These are phyloP conservation scores for Hyaloperonospora arabidopsidis DNA, from an alignment of 352 stramenopile species.

Conservation along the genomic window DNA sequence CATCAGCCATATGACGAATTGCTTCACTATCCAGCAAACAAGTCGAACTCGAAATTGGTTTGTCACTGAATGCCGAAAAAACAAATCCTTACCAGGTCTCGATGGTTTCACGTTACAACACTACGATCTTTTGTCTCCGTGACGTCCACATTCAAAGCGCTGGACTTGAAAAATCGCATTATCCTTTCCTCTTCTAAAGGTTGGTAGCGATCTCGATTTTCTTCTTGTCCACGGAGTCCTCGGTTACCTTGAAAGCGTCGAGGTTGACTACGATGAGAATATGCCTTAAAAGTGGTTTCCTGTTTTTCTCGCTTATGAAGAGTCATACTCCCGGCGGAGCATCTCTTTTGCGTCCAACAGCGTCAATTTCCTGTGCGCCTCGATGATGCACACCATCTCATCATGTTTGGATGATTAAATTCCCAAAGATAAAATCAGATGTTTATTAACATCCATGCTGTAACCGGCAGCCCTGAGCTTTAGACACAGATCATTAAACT, in stretches of 20 bases:
- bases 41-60: neutral
- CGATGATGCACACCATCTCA: neutral
- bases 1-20: neutral
- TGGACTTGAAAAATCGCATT: neutral
- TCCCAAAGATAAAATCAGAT: neutral
- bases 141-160: neutral
- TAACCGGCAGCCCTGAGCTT: neutral
- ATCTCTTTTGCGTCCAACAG: neutral
- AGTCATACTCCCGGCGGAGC: neutral
- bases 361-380: neutral
- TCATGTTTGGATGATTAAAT: neutral
- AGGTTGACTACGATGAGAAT: neutral
- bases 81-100: neutral
- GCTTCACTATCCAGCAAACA: neutral
- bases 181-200: neutral
- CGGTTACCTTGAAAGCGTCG: neutral
- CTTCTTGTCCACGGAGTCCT: neutral
- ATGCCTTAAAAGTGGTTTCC: neutral
- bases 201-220: neutral
- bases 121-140: neutral
- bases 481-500: neutral
- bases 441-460: neutral
- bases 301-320: neutral
- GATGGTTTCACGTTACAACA: neutral
- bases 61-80: neutral